Conservation (phyloP, 345 rosid species). For the Bretschneidera sinensis region DNA sequence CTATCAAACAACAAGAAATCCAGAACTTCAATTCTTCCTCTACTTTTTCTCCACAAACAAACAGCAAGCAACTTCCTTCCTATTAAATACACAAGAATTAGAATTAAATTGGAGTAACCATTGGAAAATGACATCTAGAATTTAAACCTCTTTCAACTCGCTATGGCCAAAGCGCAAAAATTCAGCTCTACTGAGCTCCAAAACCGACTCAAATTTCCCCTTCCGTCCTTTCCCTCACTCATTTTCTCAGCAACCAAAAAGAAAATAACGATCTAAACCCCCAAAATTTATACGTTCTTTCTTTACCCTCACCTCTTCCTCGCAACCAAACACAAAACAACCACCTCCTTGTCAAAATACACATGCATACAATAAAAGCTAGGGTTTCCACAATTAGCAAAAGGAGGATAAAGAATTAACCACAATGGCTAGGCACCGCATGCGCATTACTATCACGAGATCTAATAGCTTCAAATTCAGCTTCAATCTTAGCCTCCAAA, state of each 20-base stretch:
- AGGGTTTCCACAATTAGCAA: background rate
- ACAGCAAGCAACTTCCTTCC: background rate
- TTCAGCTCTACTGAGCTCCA: background rate
- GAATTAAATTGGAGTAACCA: background rate
- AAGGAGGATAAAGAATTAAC: constrained; percentile 37
- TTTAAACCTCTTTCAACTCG: no score
- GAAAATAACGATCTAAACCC: background rate
- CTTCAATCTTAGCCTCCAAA: constrained; percentile 67
- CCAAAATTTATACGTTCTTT: background rate
- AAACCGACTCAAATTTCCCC: background rate
- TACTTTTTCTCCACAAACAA: no score
- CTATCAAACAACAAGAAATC: background rate
- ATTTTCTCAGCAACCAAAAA: constrained; percentile 12
- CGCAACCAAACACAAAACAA: background rate
- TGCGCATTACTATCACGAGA: constrained; percentile 72
- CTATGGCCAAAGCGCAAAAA: background rate
- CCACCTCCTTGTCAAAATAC: background rate
- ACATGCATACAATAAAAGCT: background rate
- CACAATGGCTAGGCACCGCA: constrained; percentile 90
- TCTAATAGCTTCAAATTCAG: constrained; percentile 74
- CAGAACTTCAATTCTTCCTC: background rate
- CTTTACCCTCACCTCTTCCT: background rate
- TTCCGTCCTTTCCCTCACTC: background rate
- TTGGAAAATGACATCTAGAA: no score
- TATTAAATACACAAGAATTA: background rate